Evolutionary conservation across 306 rosid species (phyloP).

Genomic region (Glycine soja): DNA sequence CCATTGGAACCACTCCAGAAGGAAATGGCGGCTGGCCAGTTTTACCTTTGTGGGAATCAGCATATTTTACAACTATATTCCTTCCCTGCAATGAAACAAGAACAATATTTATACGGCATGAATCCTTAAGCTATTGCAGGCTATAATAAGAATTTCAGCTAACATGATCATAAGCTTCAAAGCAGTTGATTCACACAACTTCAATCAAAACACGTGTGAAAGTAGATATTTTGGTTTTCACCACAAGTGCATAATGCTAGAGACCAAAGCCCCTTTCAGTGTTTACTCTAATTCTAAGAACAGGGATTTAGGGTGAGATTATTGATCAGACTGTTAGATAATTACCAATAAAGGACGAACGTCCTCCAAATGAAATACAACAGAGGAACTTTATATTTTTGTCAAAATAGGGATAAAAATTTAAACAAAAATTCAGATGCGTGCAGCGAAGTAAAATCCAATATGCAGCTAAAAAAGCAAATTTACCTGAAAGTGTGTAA

Average conservation of each 20-base stretch:
- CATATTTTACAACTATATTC: slow-evolving; percentile 72
- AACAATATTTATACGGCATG: slow-evolving; percentile 15
- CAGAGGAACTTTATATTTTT: too few relatives aligned
- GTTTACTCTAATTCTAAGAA: slow-evolving; percentile 16
- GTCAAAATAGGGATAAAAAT: too few relatives aligned
- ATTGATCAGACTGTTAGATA: neutral
- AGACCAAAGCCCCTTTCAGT: neutral
- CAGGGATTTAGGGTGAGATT: neutral
- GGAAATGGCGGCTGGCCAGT: slow-evolving; percentile 57
- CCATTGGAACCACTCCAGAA: slow-evolving; percentile 58
- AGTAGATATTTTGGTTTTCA: slow-evolving; percentile 28
- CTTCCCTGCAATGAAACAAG: slow-evolving; percentile 67
- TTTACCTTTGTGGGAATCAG: slow-evolving; percentile 75
- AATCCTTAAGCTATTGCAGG: neutral
- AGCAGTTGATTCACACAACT: slow-evolving; percentile 11
- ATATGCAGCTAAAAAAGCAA: slow-evolving; percentile 11
- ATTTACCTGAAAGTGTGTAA: neutral
- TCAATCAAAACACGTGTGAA: neutral
- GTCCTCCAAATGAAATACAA: too few relatives aligned
- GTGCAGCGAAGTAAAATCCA: slow-evolving; percentile 12
- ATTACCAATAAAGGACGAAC: too few relatives aligned
- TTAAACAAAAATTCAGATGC: neutral
- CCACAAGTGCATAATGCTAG: neutral
- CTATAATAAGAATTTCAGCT: slow-evolving; percentile 23
- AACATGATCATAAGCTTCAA: neutral